Evolutionary conservation across 2,329 filamentous ascomycete genomes (phyloP).

Genomic region (Diplodia mutila): DNA sequence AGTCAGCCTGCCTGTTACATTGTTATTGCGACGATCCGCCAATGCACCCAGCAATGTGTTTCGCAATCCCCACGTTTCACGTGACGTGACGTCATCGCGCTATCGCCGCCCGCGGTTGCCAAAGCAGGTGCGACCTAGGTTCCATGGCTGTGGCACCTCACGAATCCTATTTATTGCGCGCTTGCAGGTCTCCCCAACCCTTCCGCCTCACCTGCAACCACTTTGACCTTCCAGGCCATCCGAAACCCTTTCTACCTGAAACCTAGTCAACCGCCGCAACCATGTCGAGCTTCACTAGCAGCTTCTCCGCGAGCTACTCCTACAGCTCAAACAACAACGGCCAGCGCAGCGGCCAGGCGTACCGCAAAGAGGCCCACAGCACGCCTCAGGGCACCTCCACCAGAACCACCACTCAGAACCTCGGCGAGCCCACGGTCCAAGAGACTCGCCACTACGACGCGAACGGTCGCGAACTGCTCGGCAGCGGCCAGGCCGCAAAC

Average conservation of each 20-base stretch:
- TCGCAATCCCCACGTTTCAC: neutral
- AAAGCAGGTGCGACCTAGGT: too few relatives aligned
- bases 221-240: neutral
- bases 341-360: slow-evolving; percentile 32
- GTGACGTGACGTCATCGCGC: slow-evolving; percentile 4
- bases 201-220: neutral
- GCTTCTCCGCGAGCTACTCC: slow-evolving; percentile 3
- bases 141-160: neutral
- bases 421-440: slow-evolving; percentile 35
- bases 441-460: slow-evolving; percentile 37
- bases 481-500: slow-evolving; percentile 11
- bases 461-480: slow-evolving; percentile 35
- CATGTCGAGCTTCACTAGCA: slow-evolving; percentile 11
- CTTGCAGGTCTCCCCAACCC: too few relatives aligned
- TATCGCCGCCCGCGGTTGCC: neutral
- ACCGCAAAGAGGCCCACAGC: slow-evolving; percentile 31
- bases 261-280: neutral
- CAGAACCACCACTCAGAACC: slow-evolving; percentile 34
- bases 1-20: neutral
- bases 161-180: neutral
- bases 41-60: neutral
- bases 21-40: neutral
- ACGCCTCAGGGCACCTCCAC: slow-evolving; percentile 35
- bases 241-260: neutral
- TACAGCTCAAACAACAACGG: slow-evolving; percentile 30